Base-by-base conservation (phyloP, 2,329 filamentous ascomycete species). In the Sclerotinia nivalis region DNA sequence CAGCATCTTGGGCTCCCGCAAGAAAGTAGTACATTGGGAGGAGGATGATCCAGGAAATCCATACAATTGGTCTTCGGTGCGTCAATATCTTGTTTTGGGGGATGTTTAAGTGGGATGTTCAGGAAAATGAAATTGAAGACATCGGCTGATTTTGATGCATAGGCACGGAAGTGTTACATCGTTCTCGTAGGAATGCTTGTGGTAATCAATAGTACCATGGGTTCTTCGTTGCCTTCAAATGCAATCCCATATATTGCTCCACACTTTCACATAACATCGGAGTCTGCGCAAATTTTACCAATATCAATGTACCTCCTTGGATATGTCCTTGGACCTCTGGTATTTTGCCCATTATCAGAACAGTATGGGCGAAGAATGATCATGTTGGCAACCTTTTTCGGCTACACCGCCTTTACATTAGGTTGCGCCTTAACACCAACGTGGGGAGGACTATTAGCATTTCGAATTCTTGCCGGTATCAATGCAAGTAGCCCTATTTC, bases 121-220 rank as follows among this genome's bases (percentile, higher is more conserved):
- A 64, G 20, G 22, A 15, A 43, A 6, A 37, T 37, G 1, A 15
- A n/a, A 37, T 20, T 6, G 12, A 22, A 20, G 13, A 8, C 34
- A 5, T 15, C 20, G 4, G 25, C 58, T 65, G 40, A 70, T 56
- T 15, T 69, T 74, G 25, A 40, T 40, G 25, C 25, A n/a, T 72
- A 88, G 84, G 74, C 74, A 64, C 87, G 83, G 74, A 91, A 91
- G 76, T 73, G 79, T 1, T 80, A 81, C 50, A 83, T 91, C 8
- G 76, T 89, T 2, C 75, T 86, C 37, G 82, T 86, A 0, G 84
- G 85, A 1, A 87, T 88, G 80, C 77, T 85, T 72, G 83, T 85
- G 67, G 88, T 91, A 56, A 82, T 91, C 76, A 92, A 92, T 78
- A 88, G 85, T 37, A 91, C 89, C 13, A 86, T 92, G 80, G 87